phyloP scores from a whole-genome alignment of 2,329 filamentous ascomycete genomes.

The Teratosphaeria pseudoeucalypti region DNA sequence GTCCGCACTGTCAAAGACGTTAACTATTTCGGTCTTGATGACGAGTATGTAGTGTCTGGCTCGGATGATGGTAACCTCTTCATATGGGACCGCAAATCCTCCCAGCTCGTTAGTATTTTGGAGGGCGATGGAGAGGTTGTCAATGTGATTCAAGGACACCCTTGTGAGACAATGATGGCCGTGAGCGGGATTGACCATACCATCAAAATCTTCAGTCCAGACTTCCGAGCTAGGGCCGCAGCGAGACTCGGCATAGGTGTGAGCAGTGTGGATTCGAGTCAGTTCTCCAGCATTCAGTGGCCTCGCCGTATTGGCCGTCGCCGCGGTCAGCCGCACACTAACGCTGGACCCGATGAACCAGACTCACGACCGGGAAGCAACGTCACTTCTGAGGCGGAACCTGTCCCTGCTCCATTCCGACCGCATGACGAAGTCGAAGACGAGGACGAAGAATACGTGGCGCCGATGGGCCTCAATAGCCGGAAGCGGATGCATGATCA shows the following conservation, averaged over 20 bases:
- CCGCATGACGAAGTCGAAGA: conserved; percentile 13
- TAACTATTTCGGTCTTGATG: conserved; percentile 56
- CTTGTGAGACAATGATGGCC: conserved; percentile 56
- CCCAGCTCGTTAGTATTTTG: conserved; percentile 52
- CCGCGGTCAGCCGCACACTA: not conserved
- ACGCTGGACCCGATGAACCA: not conserved
- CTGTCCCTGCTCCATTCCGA: conserved; percentile 5
- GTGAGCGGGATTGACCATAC: conserved; percentile 58
- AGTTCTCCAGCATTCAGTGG: conserved; percentile 32
- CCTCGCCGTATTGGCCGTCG: conserved; percentile 11
- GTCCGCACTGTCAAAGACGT: conserved; percentile 59
- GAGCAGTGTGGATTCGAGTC: conserved; percentile 34
- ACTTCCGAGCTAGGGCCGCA: conserved; percentile 45
- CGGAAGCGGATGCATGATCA: conserved; percentile 49
- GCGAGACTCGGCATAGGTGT: conserved; percentile 51
- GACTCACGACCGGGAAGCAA: not conserved
- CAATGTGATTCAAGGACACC: conserved; percentile 58
- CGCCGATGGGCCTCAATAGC: conserved; percentile 41
- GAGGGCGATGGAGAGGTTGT: conserved; percentile 60
- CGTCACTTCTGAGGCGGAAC: conserved; percentile 17
- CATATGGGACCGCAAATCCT: conserved; percentile 57
- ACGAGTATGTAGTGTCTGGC: conserved; percentile 59
- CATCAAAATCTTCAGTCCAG: conserved; percentile 58
- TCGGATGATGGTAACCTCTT: conserved; percentile 58
- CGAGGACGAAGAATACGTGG: conserved; percentile 30